A percentile compares a stretch with the other conserved stretches of the same genome.
phyloP scores from a whole-genome alignment of 1,284 basidiomycete genomes.

The Meira miltonrushii region DNA sequence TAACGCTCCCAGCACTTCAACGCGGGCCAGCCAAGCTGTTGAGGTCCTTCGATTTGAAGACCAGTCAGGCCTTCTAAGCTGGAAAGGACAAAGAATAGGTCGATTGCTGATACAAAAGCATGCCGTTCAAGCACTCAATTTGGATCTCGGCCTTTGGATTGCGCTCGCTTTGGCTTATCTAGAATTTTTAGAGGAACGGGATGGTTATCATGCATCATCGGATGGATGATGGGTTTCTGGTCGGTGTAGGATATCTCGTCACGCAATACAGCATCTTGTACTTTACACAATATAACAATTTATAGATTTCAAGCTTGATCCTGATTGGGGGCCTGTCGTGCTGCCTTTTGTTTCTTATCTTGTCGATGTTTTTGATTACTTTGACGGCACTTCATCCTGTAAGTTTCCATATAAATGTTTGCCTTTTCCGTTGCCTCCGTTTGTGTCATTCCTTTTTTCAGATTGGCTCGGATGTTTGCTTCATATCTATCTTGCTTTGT shows the following conservation, averaged over 20 bases:
- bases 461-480: too few relatives aligned
- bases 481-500: too few relatives aligned
- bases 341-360: not conserved
- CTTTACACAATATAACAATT: too few relatives aligned
- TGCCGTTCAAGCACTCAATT: constrained; percentile 29
- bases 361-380: constrained; percentile 57
- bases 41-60: constrained; percentile 37
- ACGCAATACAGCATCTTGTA: too few relatives aligned
- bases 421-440: too few relatives aligned
- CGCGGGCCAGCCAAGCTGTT: constrained; percentile 2
- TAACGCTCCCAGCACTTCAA: constrained; percentile 15
- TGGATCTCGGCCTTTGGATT: constrained; percentile 40
- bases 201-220: constrained; percentile 7
- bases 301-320: too few relatives aligned
- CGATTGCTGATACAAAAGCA: constrained; percentile 25
- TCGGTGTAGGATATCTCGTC: too few relatives aligned
- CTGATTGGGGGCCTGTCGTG: too few relatives aligned
- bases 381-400: constrained; percentile 3
- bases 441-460: too few relatives aligned
- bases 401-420: too few relatives aligned
- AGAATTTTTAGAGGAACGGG: constrained; percentile 36
- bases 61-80: constrained; percentile 31
- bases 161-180: constrained; percentile 34
- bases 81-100: constrained; percentile 33
- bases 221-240: not conserved